Base-by-base conservation (phyloP, 208 protist species). In the Zelonia costaricensis region DNA sequence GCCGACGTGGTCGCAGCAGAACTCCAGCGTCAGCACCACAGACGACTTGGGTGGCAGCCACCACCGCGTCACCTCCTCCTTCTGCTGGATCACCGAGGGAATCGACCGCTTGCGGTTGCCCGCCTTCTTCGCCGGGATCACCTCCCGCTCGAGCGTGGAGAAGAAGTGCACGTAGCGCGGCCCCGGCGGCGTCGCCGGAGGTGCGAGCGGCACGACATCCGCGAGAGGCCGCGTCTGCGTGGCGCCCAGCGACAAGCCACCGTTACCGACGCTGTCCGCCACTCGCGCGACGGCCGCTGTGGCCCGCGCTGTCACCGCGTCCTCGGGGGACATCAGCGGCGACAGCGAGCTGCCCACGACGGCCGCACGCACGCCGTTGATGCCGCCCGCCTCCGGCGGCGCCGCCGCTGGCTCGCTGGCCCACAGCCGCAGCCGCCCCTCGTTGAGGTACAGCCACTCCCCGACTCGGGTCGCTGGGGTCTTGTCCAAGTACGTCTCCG, bases 31-130 rank as follows among this genome's bases (percentile, higher is more conserved):
- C 18, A 98, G 58, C 8, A 75, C 53, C 36, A 91, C 61, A 1
- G 77, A 84, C 27, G 84, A 86, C 28, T 74, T 62, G 18, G 92
- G 61, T 0, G 76, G 86, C 23, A 98, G 58, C 23, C 89, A 57
- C 93, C 94, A 98, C 8, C 94, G 87, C 23, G 84, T 94, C 23
- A 75, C 36, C 76, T 92, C 80, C 55, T 90, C 84, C 35, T 74
- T 59, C 42, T 74, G 69, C 27, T 75, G 23, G 12, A 76, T 45
- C 3, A 69, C 42, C 1, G 63, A 52, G 10, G 62, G 49, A 8
- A 62, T n/a, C 27, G 62, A 69, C 45, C 60, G 51, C 53, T 79
- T 82, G 42, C 71, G 76, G 20, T 15, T 13, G 13, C 28, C 25
- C 15, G 40, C 52, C 52, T 76, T 81, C 74, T 89, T 89, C 3